These are phyloP conservation scores for Pseudogymnoascus sp. DNA, from an alignment of 2,329 filamentous ascomycete species.

Conservation along the genomic window DNA sequence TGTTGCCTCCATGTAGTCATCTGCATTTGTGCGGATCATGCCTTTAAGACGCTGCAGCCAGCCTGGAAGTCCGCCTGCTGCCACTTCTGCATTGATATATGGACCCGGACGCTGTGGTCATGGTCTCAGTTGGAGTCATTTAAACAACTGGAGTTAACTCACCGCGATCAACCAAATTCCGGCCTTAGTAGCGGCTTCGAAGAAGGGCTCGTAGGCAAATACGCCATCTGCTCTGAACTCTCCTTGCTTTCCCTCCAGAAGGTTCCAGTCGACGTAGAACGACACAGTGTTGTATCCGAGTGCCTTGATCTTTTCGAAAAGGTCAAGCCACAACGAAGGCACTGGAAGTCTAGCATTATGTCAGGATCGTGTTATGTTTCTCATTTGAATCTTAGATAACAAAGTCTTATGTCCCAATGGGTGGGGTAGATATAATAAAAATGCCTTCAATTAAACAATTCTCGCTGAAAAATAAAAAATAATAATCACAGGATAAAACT, in stretches of 20 bases:
- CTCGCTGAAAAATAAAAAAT: not conserved
- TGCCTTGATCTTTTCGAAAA: slow-evolving; percentile 76
- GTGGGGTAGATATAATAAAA: not conserved
- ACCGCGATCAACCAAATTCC: slow-evolving; percentile 65
- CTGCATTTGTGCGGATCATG: slow-evolving; percentile 49
- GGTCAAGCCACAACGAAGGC: slow-evolving; percentile 54
- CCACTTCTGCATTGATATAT: slow-evolving; percentile 68
- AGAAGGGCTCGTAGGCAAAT: slow-evolving; percentile 64
- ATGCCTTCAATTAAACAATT: not conserved
- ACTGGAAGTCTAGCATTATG: slow-evolving; percentile 40
- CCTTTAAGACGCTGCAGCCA: slow-evolving; percentile 62
- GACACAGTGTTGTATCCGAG: slow-evolving; percentile 71
- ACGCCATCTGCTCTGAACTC: slow-evolving; percentile 60
- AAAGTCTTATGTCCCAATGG: not conserved
- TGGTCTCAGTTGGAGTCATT: slow-evolving; percentile 2
- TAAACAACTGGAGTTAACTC: slow-evolving; percentile 12
- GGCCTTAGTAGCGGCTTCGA: slow-evolving; percentile 60
- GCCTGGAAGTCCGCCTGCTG: slow-evolving; percentile 68
- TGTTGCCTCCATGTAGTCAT: slow-evolving; percentile 54
- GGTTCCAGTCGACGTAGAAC: slow-evolving; percentile 70
- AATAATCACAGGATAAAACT: not conserved
- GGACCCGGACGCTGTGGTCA: slow-evolving; percentile 46
- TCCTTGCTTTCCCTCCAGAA: slow-evolving; percentile 63
- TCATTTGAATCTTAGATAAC: not conserved
- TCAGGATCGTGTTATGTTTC: not conserved